Evolutionary conservation across 768 basidiomycete species (phyloP), one percentile per base, ranked within the genome.

Genomic region (Termitomyces sp.): DNA sequence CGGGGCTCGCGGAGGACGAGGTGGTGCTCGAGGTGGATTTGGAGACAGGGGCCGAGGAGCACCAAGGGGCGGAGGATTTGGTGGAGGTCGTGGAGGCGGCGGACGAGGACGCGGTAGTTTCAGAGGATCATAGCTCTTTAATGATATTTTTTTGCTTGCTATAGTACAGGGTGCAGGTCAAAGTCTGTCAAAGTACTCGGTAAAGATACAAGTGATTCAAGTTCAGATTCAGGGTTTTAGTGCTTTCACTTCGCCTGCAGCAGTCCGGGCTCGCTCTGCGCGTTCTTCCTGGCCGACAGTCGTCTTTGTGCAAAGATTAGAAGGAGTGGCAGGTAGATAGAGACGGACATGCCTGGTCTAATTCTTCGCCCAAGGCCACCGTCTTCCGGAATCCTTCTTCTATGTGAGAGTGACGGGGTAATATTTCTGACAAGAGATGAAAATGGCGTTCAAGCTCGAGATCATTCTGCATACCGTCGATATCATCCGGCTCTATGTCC

Each of bases 241-340:
- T 7, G 76, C 72, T 62, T 83, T 87, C 35, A 86, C 74, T 61
- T 88, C 84, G 39, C 70, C 71, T 7, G 77, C 75, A 6, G 81
- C 81, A 9, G 67, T 67, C 65, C 78, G 79, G 3, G 84, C 73
- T 57, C 79, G 74, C 57, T 77, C 72, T 18, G 81, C 76, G 42
- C 88, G 82, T 69, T 82, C 81, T 57, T 76, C 73, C 65, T 89
- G 86, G 51, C 72, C 72, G 18, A 76, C 72, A 36, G 84, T 74
- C 11, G 71, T 75, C 87, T 87, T 63, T 35, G 51, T 35, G 49
- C 33, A 60, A 7, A 42, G 5, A 7, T 63, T 35, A 39, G 55
- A 22, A 49, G 50, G 42, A 39, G 16, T 22, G 9, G n/a, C 58
- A 38, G 20, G 38, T 13, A 45, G 18, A 51, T 46, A 28, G 18